Evolutionary conservation across 257 asterid species (phyloP), one percentile per base, ranked within the genome.

Genomic region (Nyctanthes arbortristis): DNA sequence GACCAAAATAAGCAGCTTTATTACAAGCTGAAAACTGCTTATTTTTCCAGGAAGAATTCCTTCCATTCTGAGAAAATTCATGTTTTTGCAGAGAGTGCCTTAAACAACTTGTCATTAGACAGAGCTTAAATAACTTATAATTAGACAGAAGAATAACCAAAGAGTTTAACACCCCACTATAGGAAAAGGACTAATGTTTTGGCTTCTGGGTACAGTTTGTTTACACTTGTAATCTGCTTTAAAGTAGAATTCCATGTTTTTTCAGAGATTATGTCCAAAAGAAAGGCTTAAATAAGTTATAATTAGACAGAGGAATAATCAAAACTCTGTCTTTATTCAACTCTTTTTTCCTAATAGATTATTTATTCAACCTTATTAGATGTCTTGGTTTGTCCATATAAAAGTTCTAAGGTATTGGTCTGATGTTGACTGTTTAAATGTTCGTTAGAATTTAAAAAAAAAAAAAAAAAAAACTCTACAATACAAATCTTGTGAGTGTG

Each of bases 1-100:
- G 4, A 80, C 61, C 31, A 73, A 49, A 61, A 73, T 31, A 13
- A 80, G 33, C 35, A 78, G 67, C 78, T 80, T 80, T 66, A 85
- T 69, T 14, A 66, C 81, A 45, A 69, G 52, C 63, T 69, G 79
- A 69, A 77, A 40, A 5, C 30, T 74, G 56, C 35, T 78, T 47
- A 69, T 55, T 37, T 55, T 73, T 58, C 47, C 56, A 61, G 11
- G 35, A 71, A 22, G 22, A 64, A 16, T 35, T 52, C 5, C 28
- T 56, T 61, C 63, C 37, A 61, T 69, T 29, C 12, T 47, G 27
- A 45, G 7, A 59, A 47, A 56, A 70, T 68, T 62, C 75, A 78
- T 74, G 35, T 20, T 24, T 35, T 39, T 66, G 34, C 5, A 10
- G 25, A n/a, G 14, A 20, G 28, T 37, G 67, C 67, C 36, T 37